Evolutionary conservation across 2,329 filamentous ascomycete species (phyloP), one percentile per base, ranked within the genome.

Genomic region (Aspergillus sp.): DNA sequence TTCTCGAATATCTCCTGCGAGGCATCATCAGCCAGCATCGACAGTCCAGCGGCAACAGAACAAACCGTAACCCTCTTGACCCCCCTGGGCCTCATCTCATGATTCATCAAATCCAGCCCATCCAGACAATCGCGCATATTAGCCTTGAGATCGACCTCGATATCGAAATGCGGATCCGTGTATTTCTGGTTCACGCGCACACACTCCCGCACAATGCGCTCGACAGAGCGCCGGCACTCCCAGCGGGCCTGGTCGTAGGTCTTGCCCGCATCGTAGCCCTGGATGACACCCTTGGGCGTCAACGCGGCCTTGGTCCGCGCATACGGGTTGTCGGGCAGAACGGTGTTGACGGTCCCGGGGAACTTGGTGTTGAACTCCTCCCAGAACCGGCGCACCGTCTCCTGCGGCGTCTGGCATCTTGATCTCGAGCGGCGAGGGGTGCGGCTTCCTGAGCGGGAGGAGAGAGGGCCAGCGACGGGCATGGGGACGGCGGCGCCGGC

Each of bases 121-220:
- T 69, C 65, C 17, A 76, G 49, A 45, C 68, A 77, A 46, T 75
- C 65, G 29, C 64, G 50, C 10, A 53, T 58, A n/a, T 63, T 60
- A 24, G 66, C 65, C 59, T 84, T 82, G 40, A 86, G 67, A 53
- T 88, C 83, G 24, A 74, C 66, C 51, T 91, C 85, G 32, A 93
- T 76, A 53, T 93, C 82, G 52, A 93, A 93, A 55, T 91, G 78
- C n/a, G 79, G 75, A 51, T 93, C 85, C 11, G 80, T 74, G 53
- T 93, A 94, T 57, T 86, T 89, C 49, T 86, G 80, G 57, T 93
- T 93, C 36, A 86, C 67, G 6, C 82, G 72, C 14, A 76, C 69
- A 53, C 85, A 93, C 48, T 78, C 73, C 36, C 64, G 66, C 17
- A 71, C 67, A 34, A 77, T 77, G 38, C 72, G 71, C 6, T 65